Percentiles rank a stretch among this genome's conserved stretches.
These are phyloP conservation scores for Serendipita vermifera DNA, from an alignment of 768 basidiomycete species.

Conservation along the genomic window DNA sequence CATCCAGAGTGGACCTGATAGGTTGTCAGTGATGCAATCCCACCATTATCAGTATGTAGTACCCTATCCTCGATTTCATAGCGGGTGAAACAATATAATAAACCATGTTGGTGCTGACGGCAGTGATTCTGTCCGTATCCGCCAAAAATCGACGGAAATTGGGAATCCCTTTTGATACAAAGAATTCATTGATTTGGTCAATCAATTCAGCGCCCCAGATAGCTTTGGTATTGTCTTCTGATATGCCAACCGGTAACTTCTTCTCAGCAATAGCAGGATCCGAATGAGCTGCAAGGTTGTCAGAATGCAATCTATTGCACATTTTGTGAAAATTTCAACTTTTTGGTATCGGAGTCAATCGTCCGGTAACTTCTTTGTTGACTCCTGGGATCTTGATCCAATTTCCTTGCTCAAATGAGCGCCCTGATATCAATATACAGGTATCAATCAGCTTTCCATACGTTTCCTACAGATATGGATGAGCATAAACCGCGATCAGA, in stretches of 20 bases:
- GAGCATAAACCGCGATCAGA: not conserved
- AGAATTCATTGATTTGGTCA: slow-evolving; percentile 54
- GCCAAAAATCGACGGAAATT: slow-evolving; percentile 63
- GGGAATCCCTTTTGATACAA: slow-evolving; percentile 57
- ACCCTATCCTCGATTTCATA: slow-evolving; percentile 68
- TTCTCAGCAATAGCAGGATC: slow-evolving; percentile 21
- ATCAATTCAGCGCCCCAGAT: not conserved
- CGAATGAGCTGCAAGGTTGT: not conserved
- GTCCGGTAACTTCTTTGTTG: slow-evolving; percentile 35
- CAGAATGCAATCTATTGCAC: too few relatives aligned
- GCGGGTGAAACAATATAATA: slow-evolving; percentile 74
- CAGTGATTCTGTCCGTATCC: slow-evolving; percentile 70
- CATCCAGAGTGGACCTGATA: slow-evolving; percentile 54
- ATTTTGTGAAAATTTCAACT: slow-evolving; percentile 28
- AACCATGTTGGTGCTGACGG: slow-evolving; percentile 70
- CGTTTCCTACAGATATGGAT: slow-evolving; percentile 52
- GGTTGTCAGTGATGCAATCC: not conserved
- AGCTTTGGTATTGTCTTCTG: not conserved
- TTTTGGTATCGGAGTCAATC: slow-evolving; percentile 55
- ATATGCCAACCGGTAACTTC: slow-evolving; percentile 11
- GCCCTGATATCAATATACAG: slow-evolving; percentile 58
- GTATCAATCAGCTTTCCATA: slow-evolving; percentile 77
- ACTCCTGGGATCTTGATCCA: slow-evolving; percentile 38
- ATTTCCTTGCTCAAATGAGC: slow-evolving; percentile 58
- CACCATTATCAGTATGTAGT: slow-evolving; percentile 15